Evolutionary conservation across 257 asterid species (phyloP), one percentile per base, ranked within the genome.

Genomic region (Galeopsis tetrahit): DNA sequence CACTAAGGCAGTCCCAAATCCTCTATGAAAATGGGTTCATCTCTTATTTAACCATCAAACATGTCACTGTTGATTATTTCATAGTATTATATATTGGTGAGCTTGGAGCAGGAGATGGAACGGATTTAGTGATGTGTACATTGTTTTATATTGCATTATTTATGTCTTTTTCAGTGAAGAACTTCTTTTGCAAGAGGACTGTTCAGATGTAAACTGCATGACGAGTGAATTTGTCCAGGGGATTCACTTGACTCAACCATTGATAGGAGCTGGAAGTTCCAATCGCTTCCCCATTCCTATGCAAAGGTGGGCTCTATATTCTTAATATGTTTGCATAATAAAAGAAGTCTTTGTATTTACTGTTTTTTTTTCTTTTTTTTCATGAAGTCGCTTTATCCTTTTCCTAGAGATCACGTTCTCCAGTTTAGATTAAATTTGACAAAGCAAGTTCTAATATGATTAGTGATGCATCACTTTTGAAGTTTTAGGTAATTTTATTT

Each of bases 171-270:
- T 68, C 91, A 95, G 99, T 75, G 99, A 92, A 77, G 99, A 95
- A 82, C 85, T 82, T 76, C 87, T 95, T 78, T 67, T 95, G 84
- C 96, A 95, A 95, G 98, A 92, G 84, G 96, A 95, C 73, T 80
- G 71, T 82, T 82, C 91, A 44, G 98, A 95, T 57, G 56, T 71
- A 77, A 86, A 83, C 81, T 82, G 69, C 85, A 70, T 92, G 82
- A 38, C 88, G 38, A 82, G 78, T 76, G 98, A 92, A 71, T 91
- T 93, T 74, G 76, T 70, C 78, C 85, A 77, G 81, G 91, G 87
- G 75, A 74, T 90, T 90, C 85, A 78, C 77, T 85, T 95, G 76
- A 87, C 82, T 77, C 86, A 86, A 58, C 81, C 86, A 39, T 68
- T 78, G 64, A 74, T 71, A 66, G 93, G 83, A 78, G 82, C 80